A percentile compares a stretch with the other conserved stretches of the same genome.
phyloP scores from a whole-genome alignment of 768 basidiomycete genomes.

The Zangia roseola region DNA sequence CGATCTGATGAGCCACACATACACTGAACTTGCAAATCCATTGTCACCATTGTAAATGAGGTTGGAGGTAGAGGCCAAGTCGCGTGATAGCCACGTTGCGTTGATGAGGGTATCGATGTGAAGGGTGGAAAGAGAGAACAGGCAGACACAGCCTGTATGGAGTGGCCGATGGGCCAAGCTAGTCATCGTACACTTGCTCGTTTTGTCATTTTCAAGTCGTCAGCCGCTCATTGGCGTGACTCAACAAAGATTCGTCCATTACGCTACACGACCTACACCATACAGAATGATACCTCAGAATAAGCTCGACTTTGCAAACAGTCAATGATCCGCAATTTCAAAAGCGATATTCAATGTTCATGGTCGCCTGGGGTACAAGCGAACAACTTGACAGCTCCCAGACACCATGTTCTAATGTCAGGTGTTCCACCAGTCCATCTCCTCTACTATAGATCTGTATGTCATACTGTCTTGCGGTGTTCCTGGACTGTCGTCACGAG shows the following conservation, averaged over 20 bases:
- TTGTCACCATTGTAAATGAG: constrained; percentile 20
- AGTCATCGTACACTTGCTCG: constrained; percentile 16
- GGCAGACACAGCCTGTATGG: neutral
- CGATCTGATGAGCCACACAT: constrained; percentile 7
- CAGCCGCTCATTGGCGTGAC: constrained; percentile 24
- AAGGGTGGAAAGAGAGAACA: neutral
- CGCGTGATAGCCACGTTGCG: constrained; percentile 14
- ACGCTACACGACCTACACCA: neutral
- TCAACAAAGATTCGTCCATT: constrained; percentile 3
- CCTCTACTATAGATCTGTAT: neutral
- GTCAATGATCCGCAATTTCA: constrained; percentile 4
- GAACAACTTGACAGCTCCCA: neutral
- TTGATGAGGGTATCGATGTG: constrained; percentile 7
- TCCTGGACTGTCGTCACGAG: constrained; percentile 31
- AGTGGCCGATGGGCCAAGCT: constrained; percentile 14
- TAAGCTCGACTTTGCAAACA: too few relatives aligned
- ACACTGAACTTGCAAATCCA: neutral
- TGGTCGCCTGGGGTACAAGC: neutral
- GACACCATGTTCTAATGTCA: neutral
- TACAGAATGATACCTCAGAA: too few relatives aligned
- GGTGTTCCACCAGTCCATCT: neutral
- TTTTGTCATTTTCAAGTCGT: constrained; percentile 32
- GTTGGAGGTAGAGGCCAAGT: constrained; percentile 2
- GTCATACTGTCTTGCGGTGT: constrained; percentile 39
- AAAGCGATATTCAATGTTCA: neutral